A percentile compares a stretch with the other conserved stretches of the same genome.
Evolutionary conservation across 805 yeast species (phyloP).

Genomic region (Cyberlindnera misumaiensis): DNA sequence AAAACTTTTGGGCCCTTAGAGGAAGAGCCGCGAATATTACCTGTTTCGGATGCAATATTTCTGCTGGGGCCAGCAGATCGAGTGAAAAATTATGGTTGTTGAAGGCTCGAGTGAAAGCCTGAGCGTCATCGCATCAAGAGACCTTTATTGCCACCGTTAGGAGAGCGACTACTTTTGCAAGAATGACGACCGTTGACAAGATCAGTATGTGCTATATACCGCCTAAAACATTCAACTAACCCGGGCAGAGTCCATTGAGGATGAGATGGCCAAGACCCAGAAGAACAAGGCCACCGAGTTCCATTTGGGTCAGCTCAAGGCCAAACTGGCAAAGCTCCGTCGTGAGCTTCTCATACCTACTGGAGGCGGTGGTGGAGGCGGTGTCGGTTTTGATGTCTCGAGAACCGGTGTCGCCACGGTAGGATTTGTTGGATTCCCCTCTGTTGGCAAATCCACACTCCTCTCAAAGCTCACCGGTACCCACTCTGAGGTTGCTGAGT

Average conservation of each 20-base stretch:
- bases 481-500: constrained; percentile 95
- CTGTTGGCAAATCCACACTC: constrained; percentile 81
- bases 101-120: too few relatives aligned
- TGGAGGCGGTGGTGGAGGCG: constrained; percentile 84
- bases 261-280: constrained; percentile 97
- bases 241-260: constrained; percentile 58
- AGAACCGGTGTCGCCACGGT: constrained; percentile 97
- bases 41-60: not conserved
- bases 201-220: constrained; percentile 9
- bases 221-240: constrained; percentile 3
- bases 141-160: too few relatives aligned
- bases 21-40: constrained; percentile 1
- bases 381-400: constrained; percentile 97
- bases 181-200: constrained; percentile 24
- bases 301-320: constrained; percentile 96
- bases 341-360: constrained; percentile 77
- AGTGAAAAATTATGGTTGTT: not conserved
- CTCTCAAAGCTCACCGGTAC: constrained; percentile 89
- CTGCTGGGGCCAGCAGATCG: not conserved
- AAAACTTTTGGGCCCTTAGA: not conserved
- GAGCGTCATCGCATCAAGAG: too few relatives aligned
- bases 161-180: constrained; percentile 2
- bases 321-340: constrained; percentile 90
- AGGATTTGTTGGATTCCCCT: constrained; percentile 97
- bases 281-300: constrained; percentile 96